Conservation (phyloP, 768 basidiomycete species). For the Boletus tylopilopsis region DNA sequence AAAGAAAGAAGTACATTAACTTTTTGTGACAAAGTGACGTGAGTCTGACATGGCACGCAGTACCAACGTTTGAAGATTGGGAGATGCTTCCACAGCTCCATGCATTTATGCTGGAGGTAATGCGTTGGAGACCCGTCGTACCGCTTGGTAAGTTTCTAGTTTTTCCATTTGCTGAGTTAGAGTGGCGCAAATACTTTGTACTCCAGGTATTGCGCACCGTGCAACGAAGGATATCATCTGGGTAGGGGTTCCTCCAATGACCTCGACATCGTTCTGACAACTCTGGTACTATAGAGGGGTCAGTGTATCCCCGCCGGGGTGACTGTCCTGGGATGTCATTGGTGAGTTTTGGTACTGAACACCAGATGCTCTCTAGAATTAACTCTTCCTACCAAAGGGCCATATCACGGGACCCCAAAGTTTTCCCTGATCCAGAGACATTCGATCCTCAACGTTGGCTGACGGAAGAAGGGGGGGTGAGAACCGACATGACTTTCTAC, state of each 20-base stretch:
- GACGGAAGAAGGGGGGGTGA: background rate
- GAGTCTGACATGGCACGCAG: conserved; percentile 13
- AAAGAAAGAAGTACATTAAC: too few species aligned
- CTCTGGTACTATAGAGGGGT: too few species aligned
- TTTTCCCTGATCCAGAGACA: conserved; percentile 8
- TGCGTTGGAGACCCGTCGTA: conserved; percentile 39
- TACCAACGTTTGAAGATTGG: conserved; percentile 36
- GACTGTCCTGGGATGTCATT: conserved; percentile 12
- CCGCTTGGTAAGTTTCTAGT: conserved; percentile 22
- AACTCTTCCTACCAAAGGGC: background rate
- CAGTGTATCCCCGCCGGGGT: conserved; percentile 33
- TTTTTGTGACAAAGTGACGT: conserved; percentile 5
- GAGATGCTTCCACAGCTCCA: conserved; percentile 32
- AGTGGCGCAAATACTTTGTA: too few species aligned
- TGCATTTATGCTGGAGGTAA: conserved; percentile 35
- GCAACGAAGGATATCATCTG: conserved; percentile 53
- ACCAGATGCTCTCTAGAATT: background rate
- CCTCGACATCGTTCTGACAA: too few species aligned
- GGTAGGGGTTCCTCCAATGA: too few species aligned
- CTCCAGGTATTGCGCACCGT: conserved; percentile 55
- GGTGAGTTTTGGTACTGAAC: background rate
- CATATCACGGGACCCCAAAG: conserved; percentile 10
- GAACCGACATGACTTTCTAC: conserved; percentile 4
- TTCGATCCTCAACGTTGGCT: conserved; percentile 10
- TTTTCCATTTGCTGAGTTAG: too few species aligned